Evolutionary conservation across 352 stramenopile genomes (phyloP), one percentile per base, ranked within the genome.

Genomic region (Phytophthora pluvialis): DNA sequence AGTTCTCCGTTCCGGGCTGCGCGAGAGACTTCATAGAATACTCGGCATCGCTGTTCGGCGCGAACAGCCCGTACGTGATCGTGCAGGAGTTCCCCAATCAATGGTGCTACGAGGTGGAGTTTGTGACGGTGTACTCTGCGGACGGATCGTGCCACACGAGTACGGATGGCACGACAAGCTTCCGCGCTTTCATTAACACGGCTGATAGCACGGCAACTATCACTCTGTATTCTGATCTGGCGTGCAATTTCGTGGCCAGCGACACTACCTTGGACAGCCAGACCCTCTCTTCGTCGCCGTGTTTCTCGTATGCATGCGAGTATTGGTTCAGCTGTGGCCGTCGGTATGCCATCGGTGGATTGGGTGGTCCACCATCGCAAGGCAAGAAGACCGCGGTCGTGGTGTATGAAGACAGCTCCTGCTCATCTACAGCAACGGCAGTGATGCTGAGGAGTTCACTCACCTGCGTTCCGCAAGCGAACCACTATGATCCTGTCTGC

Each of bases 331-430:
- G 29, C 5, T 65, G 57, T 13, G 35, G 16, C 4, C 28, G 29
- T 4, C 15, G 47, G 13, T 65, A 60, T 16, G 12, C 21, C 4
- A 18, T 65, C 1, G 57, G 57, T 21, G 57, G 57, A 2, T 8
- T 65, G 38, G 31, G 57, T 3, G 47, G 3, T 5, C 35, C 26
- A 11, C 18, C 29, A 21, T 25, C 57, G 6, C 1, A 32, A 8
- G 29, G 46, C 15, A 59, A 60, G 32, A 65, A 65, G 13, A 47
- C 28, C 7, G 57, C 16, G 4, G 32, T 65, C 2, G 48, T 59
- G 12, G 12, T 45, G 0, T 66, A 66, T 11, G 58, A 53, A 25
- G 58, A 60, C 29, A 66, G 18, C n/a, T n/a, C n/a, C n/a, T n/a
- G n/a, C n/a, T n/a, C n/a, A n/a, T n/a, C n/a, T n/a, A n/a, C n/a